Percentiles rank a stretch among this genome's conserved stretches.
These are phyloP conservation scores for Urochloa ruziziensis DNA, from an alignment of 176 grass and related monocot genomes.

Conservation along the genomic window DNA sequence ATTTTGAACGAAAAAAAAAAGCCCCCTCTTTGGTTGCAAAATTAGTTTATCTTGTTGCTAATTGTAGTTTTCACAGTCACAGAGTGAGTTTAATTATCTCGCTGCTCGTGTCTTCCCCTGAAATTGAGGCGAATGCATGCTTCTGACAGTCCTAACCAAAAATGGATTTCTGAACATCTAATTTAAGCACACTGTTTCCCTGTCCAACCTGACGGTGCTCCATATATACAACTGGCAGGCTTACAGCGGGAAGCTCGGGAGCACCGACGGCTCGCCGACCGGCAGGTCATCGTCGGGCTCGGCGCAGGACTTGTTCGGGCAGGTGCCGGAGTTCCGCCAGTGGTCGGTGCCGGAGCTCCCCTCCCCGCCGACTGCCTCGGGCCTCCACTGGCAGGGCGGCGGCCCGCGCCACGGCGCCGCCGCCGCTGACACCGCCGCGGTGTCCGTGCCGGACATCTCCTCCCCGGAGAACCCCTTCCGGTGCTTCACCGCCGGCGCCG, in stretches of 20 bases:
- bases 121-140: background rate
- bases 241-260: constrained; percentile 80
- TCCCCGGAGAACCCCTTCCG: constrained; percentile 44
- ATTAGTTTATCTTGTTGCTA: background rate
- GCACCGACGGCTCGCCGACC: constrained; percentile 53
- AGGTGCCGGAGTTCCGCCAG: constrained; percentile 63
- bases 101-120: no score
- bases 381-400: constrained; percentile 62
- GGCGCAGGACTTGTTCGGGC: constrained; percentile 49
- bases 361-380: constrained; percentile 65
- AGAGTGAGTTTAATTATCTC: no score
- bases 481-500: constrained; percentile 30
- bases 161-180: background rate
- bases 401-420: background rate
- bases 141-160: no score
- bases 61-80: no score
- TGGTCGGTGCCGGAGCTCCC: constrained; percentile 75
- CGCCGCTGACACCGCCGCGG: background rate
- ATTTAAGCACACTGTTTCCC: background rate
- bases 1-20: background rate
- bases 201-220: background rate
- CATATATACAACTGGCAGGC: constrained; percentile 37
- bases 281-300: constrained; percentile 25
- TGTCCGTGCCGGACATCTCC: constrained; percentile 62
- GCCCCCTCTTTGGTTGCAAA: background rate